Base-by-base conservation (phyloP, 2,329 filamentous ascomycete species). In the Botrytis porri region DNA sequence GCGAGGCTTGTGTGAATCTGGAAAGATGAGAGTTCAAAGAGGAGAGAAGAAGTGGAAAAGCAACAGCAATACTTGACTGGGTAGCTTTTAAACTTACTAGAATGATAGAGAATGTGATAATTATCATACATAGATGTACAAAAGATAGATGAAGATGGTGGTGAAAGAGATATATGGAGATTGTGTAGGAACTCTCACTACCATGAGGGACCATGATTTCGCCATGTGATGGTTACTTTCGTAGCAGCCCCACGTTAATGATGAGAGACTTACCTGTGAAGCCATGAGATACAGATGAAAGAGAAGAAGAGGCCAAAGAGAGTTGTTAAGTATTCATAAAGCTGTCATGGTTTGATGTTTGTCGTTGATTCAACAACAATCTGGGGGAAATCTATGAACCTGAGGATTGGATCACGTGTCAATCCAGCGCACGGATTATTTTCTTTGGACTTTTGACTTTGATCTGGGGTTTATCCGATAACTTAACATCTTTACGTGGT, bases 271-370 rank as follows among this genome's bases (percentile, higher is more conserved):
- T 69, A 66, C 41, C 48, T 57, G 69, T 59, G 41, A 61, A 45
- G 29, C 14, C 43, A 60, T 59, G 2, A 37, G 67, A 45, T 51
- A 32, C 39, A n/a, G 18, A 43, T 57, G 48, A 60, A 43, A 41
- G n/a, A 22, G 25, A 64, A 60, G 67, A 20, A 48, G 60, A 60
- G 72, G 25, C 25, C 37, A 66, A 39, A 29, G 60, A 73, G 60
- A 73, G 72, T 71, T 73, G 72, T 73, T 73, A 64, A 37, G 63
- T 71, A 73, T 73, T 73, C 67, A 61, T 64, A 37, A 43, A 35
- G 72, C 12, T 63, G 67, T 64, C 37, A 48, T 35, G 48, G 37
- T 35, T 64, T 48, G 72, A 71, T 45, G 67, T 73, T 71, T 61
- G 70, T 72, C 70, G 70, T 72, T 69, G 70, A 69, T 69, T 12